A percentile compares a stretch with the other conserved stretches of the same genome.
Conservation (phyloP, 768 basidiomycete species). For the Termitomyces sp. region DNA sequence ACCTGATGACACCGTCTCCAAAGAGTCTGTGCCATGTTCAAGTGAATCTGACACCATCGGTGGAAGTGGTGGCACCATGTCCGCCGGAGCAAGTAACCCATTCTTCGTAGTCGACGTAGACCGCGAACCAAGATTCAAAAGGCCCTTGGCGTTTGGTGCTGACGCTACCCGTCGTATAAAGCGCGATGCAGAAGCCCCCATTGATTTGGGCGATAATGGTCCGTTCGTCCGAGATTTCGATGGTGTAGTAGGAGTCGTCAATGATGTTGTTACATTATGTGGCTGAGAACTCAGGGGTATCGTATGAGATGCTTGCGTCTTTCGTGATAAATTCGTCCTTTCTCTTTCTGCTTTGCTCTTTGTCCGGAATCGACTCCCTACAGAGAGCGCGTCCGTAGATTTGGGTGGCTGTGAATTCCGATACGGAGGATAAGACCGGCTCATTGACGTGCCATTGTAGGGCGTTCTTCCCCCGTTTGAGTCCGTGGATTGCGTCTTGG, state of each 20-base stretch:
- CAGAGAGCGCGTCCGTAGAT: slow-evolving; percentile 39
- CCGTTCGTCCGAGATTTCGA: slow-evolving; percentile 46
- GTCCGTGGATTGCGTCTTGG: slow-evolving; percentile 72
- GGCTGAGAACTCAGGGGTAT: slow-evolving; percentile 43
- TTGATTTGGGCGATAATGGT: slow-evolving; percentile 63
- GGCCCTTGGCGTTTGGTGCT: slow-evolving; percentile 92
- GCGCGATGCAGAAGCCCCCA: slow-evolving; percentile 75
- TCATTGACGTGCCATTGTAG: slow-evolving; percentile 24
- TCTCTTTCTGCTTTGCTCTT: slow-evolving; percentile 50
- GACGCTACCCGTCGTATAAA: slow-evolving; percentile 96
- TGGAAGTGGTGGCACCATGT: slow-evolving; percentile 55
- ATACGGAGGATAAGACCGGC: slow-evolving; percentile 28
- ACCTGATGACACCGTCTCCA: slow-evolving; percentile 76
- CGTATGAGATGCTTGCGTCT: slow-evolving; percentile 24
- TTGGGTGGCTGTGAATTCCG: slow-evolving; percentile 27
- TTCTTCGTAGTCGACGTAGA: slow-evolving; percentile 66
- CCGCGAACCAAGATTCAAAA: slow-evolving; percentile 66
- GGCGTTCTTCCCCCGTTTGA: slow-evolving; percentile 43
- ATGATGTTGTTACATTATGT: slow-evolving; percentile 39
- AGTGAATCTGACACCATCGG: slow-evolving; percentile 43
- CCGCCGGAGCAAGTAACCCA: slow-evolving; percentile 72
- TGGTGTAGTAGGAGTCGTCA: slow-evolving; percentile 35
- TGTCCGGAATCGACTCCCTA: slow-evolving; percentile 26
- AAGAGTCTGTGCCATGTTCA: slow-evolving; percentile 63
- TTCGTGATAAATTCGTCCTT: slow-evolving; percentile 23